These are phyloP conservation scores for Graphium sp. DNA, from an alignment of 2,329 filamentous ascomycete species.

Conservation along the genomic window DNA sequence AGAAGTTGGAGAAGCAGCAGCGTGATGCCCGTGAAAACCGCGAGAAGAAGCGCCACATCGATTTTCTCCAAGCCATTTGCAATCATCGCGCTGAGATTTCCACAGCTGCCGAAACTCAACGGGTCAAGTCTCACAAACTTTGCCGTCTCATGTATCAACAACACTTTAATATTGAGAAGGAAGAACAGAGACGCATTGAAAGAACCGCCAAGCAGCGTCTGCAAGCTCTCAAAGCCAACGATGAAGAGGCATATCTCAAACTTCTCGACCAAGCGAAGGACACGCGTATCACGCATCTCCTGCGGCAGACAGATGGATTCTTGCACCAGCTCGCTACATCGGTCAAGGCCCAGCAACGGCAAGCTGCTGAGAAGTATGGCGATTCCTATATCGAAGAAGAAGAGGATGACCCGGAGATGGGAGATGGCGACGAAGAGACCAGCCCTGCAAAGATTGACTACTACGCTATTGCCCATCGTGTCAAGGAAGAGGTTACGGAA, in stretches of 20 bases:
- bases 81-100: conserved; percentile 67
- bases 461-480: conserved; percentile 91
- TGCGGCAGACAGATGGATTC: conserved; percentile 96
- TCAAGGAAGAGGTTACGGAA: conserved; percentile 77
- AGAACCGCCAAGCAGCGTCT: conserved; percentile 98
- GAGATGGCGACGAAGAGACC: conserved; percentile 53
- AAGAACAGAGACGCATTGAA: conserved; percentile 97
- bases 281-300: conserved; percentile 93
- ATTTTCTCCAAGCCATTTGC: conserved; percentile 78
- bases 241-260: conserved; percentile 97
- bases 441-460: conserved; percentile 81
- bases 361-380: conserved; percentile 63
- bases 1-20: conserved; percentile 98
- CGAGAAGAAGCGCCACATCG: conserved; percentile 92
- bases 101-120: conserved; percentile 48
- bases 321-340: conserved; percentile 87
- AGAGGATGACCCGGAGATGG: conserved; percentile 49
- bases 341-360: conserved; percentile 84
- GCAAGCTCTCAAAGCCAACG: conserved; percentile 94
- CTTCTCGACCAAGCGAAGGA: conserved; percentile 97
- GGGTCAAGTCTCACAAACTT: conserved; percentile 66
- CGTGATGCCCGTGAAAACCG: conserved; percentile 88
- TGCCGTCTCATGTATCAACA: conserved; percentile 78
- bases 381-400: conserved; percentile 39
- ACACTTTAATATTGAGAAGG: conserved; percentile 94